These are phyloP conservation scores for Tanacetum coccineum DNA, from an alignment of 129 eudicot genomes.

Conservation along the genomic window DNA sequence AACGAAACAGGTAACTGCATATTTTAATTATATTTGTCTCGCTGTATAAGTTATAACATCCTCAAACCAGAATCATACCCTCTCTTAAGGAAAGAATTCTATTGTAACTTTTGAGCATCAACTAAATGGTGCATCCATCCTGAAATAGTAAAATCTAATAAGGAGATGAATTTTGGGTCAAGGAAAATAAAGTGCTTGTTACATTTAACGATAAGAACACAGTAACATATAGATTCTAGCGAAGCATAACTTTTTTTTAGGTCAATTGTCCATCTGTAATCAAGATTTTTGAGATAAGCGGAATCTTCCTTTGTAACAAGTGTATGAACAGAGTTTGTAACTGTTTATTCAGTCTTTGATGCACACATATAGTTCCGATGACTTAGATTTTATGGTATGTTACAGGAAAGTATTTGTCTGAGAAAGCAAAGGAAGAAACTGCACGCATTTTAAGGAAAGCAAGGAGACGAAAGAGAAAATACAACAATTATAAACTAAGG, in stretches of 20 bases:
- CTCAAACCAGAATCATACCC: too few species aligned
- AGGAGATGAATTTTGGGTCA: neutral
- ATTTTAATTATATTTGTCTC: too few species aligned
- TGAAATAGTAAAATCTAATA: slow-evolving; percentile 5
- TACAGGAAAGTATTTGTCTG: slow-evolving; percentile 38
- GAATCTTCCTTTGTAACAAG: too few species aligned
- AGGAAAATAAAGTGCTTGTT: neutral
- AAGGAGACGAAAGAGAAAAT: slow-evolving; percentile 83
- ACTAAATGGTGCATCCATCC: neutral
- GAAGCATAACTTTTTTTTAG: neutral
- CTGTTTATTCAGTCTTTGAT: neutral
- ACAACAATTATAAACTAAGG: slow-evolving; percentile 50
- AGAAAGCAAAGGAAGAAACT: slow-evolving; percentile 56
- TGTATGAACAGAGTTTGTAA: too few species aligned
- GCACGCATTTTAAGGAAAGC: slow-evolving; percentile 76
- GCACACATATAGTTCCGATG: slow-evolving; percentile 3
- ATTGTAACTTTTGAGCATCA: neutral
- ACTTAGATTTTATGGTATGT: slow-evolving; percentile 21
- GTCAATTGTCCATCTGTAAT: neutral
- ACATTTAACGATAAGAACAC: neutral
- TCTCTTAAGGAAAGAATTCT: neutral
- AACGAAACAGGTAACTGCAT: too few species aligned
- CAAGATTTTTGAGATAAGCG: too few species aligned
- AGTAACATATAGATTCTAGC: neutral
- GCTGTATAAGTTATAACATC: too few species aligned